These are phyloP conservation scores for Macrotyloma uniflorum DNA, from an alignment of 306 rosid genomes.

Conservation along the genomic window DNA sequence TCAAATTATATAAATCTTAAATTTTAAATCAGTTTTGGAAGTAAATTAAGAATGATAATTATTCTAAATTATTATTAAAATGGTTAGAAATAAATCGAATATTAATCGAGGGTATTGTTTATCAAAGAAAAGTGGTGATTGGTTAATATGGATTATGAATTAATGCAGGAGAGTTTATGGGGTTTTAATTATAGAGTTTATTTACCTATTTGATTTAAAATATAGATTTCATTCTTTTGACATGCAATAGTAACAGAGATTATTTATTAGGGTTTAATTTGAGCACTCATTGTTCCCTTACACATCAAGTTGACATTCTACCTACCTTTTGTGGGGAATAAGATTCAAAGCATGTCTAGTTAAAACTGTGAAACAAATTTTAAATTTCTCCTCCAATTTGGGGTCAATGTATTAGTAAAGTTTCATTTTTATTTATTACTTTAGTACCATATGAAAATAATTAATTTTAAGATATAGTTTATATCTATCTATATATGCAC, in stretches of 20 bases:
- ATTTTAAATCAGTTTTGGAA: too few relatives aligned
- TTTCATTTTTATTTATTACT: neutral
- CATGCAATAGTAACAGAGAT: neutral
- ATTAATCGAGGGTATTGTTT: neutral
- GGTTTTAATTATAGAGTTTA: neutral
- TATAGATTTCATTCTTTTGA: neutral
- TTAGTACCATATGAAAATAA: neutral
- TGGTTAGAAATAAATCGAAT: too few relatives aligned
- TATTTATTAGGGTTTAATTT: neutral
- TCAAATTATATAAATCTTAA: too few relatives aligned
- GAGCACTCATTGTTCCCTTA: neutral
- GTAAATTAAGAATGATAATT: too few relatives aligned
- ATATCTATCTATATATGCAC: too few relatives aligned
- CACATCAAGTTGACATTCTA: neutral
- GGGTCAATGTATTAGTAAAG: neutral
- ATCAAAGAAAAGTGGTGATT: neutral
- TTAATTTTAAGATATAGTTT: neutral
- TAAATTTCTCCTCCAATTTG: neutral
- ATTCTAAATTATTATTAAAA: too few relatives aligned
- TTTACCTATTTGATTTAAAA: neutral
- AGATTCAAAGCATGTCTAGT: neutral
- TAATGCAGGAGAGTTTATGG: neutral
- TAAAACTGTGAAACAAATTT: neutral
- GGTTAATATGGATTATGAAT: neutral
- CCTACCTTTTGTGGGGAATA: neutral